Percentiles rank a stretch among this genome's conserved stretches.
Evolutionary conservation across 345 rosid species (phyloP).

Genomic region (Sisymbrium altissimum): DNA sequence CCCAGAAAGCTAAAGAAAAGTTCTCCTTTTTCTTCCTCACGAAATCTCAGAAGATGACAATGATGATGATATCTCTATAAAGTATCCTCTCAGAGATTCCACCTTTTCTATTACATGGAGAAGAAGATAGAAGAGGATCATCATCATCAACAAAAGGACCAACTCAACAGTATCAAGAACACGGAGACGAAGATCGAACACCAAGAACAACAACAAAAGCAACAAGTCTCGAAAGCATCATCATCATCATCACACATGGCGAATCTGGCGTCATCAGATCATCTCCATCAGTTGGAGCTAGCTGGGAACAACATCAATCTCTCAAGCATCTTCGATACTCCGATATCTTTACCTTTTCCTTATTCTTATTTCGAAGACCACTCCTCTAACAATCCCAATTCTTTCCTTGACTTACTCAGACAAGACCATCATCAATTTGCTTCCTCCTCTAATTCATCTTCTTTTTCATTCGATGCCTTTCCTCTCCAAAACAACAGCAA

Average conservation of each 20-base stretch:
- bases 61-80: constrained; percentile 25
- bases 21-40: constrained; percentile 13
- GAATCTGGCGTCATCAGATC: constrained; percentile 38
- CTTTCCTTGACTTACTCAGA: constrained; percentile 56
- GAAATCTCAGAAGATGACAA: constrained; percentile 28
- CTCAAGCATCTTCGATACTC: constrained; percentile 60
- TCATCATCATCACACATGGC: constrained; percentile 38
- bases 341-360: constrained; percentile 35
- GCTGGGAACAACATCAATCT: constrained; percentile 25
- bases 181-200: constrained; percentile 22
- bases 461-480: constrained; percentile 58
- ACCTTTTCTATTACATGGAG: constrained; percentile 20
- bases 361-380: constrained; percentile 30
- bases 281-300: constrained; percentile 41
- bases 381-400: constrained; percentile 11
- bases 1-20: constrained; percentile 31
- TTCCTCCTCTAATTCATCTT: constrained; percentile 28
- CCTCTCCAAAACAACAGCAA: constrained; percentile 27
- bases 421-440: constrained; percentile 31
- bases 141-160: background rate
- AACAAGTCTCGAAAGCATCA: constrained; percentile 24
- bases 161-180: constrained; percentile 17
- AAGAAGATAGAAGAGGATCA: constrained; percentile 12
- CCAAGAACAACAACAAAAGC: background rate
- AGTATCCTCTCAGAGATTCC: constrained; percentile 20